Conservation (phyloP, 2,329 filamentous ascomycete species). For the Graphilbum fragrans region DNA sequence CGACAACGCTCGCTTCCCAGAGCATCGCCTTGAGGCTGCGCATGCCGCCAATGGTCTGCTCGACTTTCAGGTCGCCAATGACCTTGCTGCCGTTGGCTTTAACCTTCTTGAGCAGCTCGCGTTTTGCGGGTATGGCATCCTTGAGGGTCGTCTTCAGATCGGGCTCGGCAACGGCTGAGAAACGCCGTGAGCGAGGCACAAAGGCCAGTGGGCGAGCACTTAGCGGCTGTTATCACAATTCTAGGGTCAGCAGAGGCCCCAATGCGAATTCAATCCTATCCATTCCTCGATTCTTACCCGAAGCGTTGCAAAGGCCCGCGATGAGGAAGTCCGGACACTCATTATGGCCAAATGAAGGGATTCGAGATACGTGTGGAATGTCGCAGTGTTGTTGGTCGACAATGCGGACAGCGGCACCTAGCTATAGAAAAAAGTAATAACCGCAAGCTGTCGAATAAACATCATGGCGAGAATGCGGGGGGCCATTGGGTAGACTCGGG, state of each 20-base stretch:
- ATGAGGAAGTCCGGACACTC: conserved; percentile 4
- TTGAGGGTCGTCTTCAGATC: conserved; percentile 82
- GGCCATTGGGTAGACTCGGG: background rate
- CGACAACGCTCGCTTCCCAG: conserved; percentile 95
- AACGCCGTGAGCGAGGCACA: conserved; percentile 37
- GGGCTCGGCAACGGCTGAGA: conserved; percentile 67
- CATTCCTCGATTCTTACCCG: conserved; percentile 3
- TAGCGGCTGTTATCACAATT: too few relatives aligned
- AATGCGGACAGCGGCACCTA: too few relatives aligned
- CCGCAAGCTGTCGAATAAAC: too few relatives aligned
- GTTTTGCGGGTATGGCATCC: conserved; percentile 78
- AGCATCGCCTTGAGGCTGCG: conserved; percentile 95
- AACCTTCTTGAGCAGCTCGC: conserved; percentile 86
- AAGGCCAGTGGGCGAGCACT: background rate
- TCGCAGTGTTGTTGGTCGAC: too few relatives aligned
- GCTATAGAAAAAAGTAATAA: background rate
- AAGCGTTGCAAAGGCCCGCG: conserved; percentile 4
- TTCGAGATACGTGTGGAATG: too few relatives aligned
- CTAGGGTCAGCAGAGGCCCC: too few relatives aligned
- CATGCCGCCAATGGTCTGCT: conserved; percentile 94
- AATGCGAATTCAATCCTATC: too few relatives aligned
- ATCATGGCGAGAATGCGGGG: too few relatives aligned
- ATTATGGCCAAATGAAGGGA: too few relatives aligned
- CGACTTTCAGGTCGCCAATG: conserved; percentile 85
- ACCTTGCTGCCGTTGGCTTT: conserved; percentile 74